Evolutionary conservation across 2,329 filamentous ascomycete species (phyloP), one percentile per base, ranked within the genome.

Genomic region (Hawksworthiomyces lignivorus): DNA sequence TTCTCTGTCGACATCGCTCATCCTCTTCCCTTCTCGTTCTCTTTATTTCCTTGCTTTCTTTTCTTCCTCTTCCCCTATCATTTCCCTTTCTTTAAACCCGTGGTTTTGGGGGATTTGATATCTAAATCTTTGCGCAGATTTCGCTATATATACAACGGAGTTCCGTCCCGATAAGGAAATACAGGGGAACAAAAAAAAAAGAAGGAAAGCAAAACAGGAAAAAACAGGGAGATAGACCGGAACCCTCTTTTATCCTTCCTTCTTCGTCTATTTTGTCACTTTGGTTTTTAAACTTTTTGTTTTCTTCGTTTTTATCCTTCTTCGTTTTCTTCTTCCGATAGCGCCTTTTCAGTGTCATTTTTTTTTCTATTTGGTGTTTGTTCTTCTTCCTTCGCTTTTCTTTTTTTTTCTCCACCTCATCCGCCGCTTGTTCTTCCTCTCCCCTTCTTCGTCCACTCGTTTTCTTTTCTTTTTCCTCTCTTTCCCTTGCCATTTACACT

Each of bases 201-300:
- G 34, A 32, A 45, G 18, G 17, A 32, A 45, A n/a, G 21, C 11
- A 39, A 43, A 47, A 45, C 39, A 50, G 31, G 43, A 41, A 48
- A 39, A 39, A 46, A 44, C 44, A 50, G 32, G 41, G 29, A 29
- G 42, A 42, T 38, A 30, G 32, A 45, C 42, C 32, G 48, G 43
- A 33, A 28, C 26, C 27, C 29, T 21, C 24, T 26, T 26, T 26
- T 26, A 26, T 26, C 24, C 24, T 12, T 8, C 24, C 8, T 12
- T 26, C 12, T 8, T 26, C 24, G 24, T 26, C 12, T 8, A 26
- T 26, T 26, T 4, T 26, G 12, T n/a, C n/a, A n/a, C n/a, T n/a
- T n/a, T n/a, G n/a, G n/a, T n/a, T n/a, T n/a, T n/a, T n/a, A n/a
- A n/a, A n/a, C n/a, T 8, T 26, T 26, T 8, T 26, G 24, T 8